Conservation (phyloP, 148 eudicot genomes). For the Bassia scoparia region DNA sequence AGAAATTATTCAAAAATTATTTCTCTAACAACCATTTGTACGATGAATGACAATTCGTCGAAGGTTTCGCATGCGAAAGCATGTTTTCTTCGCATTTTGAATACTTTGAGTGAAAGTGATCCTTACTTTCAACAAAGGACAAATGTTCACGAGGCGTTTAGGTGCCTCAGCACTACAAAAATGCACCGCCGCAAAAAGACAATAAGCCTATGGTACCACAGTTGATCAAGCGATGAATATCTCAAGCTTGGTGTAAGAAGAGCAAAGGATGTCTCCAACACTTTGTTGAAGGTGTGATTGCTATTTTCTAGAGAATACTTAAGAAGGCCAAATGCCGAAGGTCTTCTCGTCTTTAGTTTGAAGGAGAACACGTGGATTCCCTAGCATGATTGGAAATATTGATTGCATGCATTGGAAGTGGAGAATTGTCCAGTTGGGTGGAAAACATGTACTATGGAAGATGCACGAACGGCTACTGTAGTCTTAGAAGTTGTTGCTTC, state of each 20-base stretch:
- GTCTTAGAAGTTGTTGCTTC: not conserved
- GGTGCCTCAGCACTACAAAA: not conserved
- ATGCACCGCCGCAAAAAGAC: not conserved
- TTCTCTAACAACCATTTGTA: no score
- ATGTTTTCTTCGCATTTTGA: no score
- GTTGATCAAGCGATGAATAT: not conserved
- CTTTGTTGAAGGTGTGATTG: not conserved
- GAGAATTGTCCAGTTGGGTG: slow-evolving; percentile 10
- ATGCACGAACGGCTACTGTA: slow-evolving; percentile 5
- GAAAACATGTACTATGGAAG: slow-evolving; percentile 4
- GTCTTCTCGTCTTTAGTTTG: no score
- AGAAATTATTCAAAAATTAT: no score
- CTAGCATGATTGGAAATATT: not conserved
- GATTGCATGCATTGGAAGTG: no score
- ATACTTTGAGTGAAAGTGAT: no score
- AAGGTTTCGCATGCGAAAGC: no score
- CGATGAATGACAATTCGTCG: no score
- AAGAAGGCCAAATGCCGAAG: not conserved
- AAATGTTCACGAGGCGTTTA: not conserved
- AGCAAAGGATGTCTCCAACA: no score
- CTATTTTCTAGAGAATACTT: not conserved
- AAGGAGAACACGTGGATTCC: no score
- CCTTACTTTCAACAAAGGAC: no score
- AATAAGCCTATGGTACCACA: not conserved
- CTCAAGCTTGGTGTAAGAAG: no score